Percentiles rank a stretch among this genome's conserved stretches.
These are phyloP conservation scores for Penicillium sp. DNA, from an alignment of 2,329 filamentous ascomycete species.

Conservation along the genomic window DNA sequence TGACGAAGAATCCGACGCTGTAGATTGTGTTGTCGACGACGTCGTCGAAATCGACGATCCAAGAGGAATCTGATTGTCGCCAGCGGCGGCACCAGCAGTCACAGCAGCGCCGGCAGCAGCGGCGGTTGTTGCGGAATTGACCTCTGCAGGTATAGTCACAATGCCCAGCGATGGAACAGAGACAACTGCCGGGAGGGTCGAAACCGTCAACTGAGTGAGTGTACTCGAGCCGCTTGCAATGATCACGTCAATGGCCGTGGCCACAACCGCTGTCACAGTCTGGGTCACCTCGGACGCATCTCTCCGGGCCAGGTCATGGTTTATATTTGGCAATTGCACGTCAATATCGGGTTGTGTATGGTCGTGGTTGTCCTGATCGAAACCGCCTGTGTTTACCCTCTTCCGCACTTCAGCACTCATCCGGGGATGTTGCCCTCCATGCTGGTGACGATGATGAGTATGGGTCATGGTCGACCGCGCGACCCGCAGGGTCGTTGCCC, in stretches of 20 bases:
- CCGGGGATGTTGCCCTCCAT: constrained; percentile 8
- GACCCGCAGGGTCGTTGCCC: constrained; percentile 10
- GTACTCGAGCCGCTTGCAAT: constrained; percentile 19
- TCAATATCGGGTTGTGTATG: background rate
- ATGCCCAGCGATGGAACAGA: constrained; percentile 20
- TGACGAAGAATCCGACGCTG: background rate
- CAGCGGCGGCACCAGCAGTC: background rate
- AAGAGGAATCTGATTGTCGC: constrained; percentile 7
- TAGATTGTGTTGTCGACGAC: background rate
- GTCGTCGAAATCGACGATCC: constrained; percentile 15
- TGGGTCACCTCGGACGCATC: constrained; percentile 7
- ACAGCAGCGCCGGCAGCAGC: background rate
- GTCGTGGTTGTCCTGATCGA: background rate
- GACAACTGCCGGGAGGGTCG: constrained; percentile 22
- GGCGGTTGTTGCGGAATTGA: constrained; percentile 7
- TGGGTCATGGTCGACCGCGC: constrained; percentile 15
- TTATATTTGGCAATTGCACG: background rate
- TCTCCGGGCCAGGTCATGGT: constrained; percentile 1
- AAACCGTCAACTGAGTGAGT: constrained; percentile 20
- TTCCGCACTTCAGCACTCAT: constrained; percentile 6
- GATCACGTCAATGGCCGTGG: constrained; percentile 22
- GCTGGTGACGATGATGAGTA: constrained; percentile 14
- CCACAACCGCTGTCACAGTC: constrained; percentile 17
- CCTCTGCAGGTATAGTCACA: constrained; percentile 21
- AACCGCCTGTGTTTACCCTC: background rate